Conservation (phyloP, 345 rosid genomes). For the Sisymbrium irio region DNA sequence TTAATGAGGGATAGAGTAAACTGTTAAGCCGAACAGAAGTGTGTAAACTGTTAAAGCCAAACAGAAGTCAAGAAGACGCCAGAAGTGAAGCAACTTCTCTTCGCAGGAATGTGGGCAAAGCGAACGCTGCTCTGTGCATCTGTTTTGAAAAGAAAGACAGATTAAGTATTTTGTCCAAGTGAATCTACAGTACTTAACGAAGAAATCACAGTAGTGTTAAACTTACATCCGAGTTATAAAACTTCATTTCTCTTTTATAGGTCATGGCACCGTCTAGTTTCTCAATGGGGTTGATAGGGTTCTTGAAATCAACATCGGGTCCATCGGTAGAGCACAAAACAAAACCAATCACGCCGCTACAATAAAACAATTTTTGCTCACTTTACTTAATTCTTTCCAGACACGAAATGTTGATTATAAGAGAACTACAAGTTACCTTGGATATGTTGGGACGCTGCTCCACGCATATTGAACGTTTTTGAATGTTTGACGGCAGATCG, state of each 20-base stretch:
- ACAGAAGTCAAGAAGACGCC: slow-evolving; percentile 25
- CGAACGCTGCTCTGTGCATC: slow-evolving; percentile 87
- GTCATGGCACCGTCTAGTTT: slow-evolving; percentile 64
- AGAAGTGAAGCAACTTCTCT: slow-evolving; percentile 66
- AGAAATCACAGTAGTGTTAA: background rate
- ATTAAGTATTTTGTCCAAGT: background rate
- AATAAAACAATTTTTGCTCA: background rate
- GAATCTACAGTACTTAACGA: background rate
- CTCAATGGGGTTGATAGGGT: slow-evolving; percentile 90
- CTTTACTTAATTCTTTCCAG: background rate
- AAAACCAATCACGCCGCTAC: slow-evolving; percentile 93
- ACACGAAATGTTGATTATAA: background rate
- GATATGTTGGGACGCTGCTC: slow-evolving; percentile 96
- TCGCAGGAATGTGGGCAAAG: slow-evolving; percentile 74
- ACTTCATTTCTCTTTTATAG: slow-evolving; percentile 66
- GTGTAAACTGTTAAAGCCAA: background rate
- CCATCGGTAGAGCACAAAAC: slow-evolving; percentile 80
- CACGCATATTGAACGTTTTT: slow-evolving; percentile 91
- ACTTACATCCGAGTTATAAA: slow-evolving; percentile 79
- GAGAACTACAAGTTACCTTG: slow-evolving; percentile 53
- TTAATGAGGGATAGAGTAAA: background rate
- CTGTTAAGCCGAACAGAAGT: too few relatives aligned
- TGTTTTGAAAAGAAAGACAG: slow-evolving; percentile 35
- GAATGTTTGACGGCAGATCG: slow-evolving; percentile 69
- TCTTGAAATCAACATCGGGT: slow-evolving; percentile 69